Evolutionary conservation across 371 early-diverging fungal species (phyloP), one percentile per base, ranked within the genome.

Genomic region (Mycotypha africana): DNA sequence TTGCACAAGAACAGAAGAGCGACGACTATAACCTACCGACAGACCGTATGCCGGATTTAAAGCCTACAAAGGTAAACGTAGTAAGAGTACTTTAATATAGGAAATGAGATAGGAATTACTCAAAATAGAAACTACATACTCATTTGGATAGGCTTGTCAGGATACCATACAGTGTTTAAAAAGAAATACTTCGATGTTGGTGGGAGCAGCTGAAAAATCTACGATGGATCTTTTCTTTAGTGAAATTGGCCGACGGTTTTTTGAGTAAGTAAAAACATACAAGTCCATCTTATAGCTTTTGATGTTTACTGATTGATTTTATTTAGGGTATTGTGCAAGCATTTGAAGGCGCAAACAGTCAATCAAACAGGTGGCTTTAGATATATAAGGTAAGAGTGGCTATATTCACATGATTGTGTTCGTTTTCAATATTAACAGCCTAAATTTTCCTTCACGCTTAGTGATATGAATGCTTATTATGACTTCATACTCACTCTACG

Each of bases 221-320:
- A 90, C 91, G n/a, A 78, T 93, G 61, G 89, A 91, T 46, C 84
- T 95, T 26, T 93, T 93, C 60, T 80, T 90, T 47, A 84, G 82
- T 44, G 97, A 96, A 56, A 76, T 95, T 34, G 92, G 89, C 15
- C 58, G 82, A 31, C 76, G 97, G 30, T 74, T 96, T 47, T 95
- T 92, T 72, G 81, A 83, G 88, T 87, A 73, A 58, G 74, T 58
- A 28, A 28, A 28, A 28, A 28, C 8, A 28, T 1, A 17, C 19
- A 28, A 28, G 11, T 28, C 28, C 11, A 11, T 4, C 3, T 19
- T 26, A 35, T n/a, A 2, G 35, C 12, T 52, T 17, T 30, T 42
- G 45, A 40, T 47, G 2, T 20, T 20, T 14, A 24, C 28, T 8
- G 15, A 35, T 14, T 33, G 15, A 3, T 52, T 28, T 28, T 28